Percentiles rank a stretch among this genome's conserved stretches.
Conservation (phyloP, 129 eudicot species). For the Erigeron canadensis region DNA sequence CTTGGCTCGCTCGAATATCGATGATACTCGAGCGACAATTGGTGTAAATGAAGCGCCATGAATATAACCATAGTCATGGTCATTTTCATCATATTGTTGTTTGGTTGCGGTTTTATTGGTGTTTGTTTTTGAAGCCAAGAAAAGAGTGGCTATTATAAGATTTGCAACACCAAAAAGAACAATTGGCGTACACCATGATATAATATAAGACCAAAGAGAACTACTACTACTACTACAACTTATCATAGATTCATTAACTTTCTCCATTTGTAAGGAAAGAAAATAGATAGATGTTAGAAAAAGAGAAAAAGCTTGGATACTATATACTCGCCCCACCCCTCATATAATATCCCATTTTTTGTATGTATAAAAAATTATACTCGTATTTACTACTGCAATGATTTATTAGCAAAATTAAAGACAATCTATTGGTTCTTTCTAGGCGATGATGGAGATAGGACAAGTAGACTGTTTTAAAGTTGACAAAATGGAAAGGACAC, state of each 20-base stretch:
- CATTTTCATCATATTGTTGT: not conserved
- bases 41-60: not conserved
- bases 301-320: too few relatives aligned
- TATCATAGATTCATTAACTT: constrained; percentile 9
- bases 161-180: constrained; percentile 50
- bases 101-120: not conserved
- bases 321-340: too few relatives aligned
- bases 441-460: too few relatives aligned
- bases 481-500: too few relatives aligned
- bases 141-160: constrained; percentile 45
- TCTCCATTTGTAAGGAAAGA: not conserved
- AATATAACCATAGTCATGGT: not conserved
- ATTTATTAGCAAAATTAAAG: too few relatives aligned
- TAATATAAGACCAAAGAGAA: constrained; percentile 28
- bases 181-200: constrained; percentile 49
- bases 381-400: too few relatives aligned
- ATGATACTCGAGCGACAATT: constrained; percentile 1
- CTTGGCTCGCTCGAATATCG: constrained; percentile 15
- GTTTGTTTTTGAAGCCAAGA: constrained; percentile 30
- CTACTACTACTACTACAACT: too few relatives aligned
- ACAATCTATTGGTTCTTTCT: too few relatives aligned
- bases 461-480: too few relatives aligned
- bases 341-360: too few relatives aligned
- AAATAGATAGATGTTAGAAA: too few relatives aligned
- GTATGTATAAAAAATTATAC: too few relatives aligned